Conservation (phyloP, 495 filamentous ascomycete genomes). For the Clavariopsis aquatica region DNA sequence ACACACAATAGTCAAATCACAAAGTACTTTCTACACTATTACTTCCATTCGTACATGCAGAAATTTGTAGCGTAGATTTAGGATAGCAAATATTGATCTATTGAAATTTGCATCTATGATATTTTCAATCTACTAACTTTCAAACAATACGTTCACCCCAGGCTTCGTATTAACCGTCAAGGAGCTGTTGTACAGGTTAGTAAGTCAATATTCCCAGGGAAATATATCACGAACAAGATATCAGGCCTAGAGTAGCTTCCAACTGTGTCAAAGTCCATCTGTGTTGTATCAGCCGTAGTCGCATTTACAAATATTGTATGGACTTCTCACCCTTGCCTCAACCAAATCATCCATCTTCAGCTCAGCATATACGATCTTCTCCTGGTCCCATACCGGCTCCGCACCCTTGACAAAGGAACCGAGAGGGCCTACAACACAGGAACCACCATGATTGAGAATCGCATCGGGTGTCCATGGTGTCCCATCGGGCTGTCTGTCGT, state of each 20-base stretch:
- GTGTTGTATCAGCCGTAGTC: background rate
- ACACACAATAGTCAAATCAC: no score
- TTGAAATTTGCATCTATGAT: background rate
- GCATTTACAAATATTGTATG: background rate
- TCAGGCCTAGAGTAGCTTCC: constrained; percentile 50
- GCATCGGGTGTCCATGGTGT: constrained; percentile 45
- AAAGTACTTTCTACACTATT: no score
- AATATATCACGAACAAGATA: constrained; percentile 45
- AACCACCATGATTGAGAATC: constrained; percentile 47
- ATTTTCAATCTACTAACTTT: constrained; percentile 24
- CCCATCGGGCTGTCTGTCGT: constrained; percentile 46
- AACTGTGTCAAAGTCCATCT: constrained; percentile 51
- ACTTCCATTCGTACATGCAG: no score
- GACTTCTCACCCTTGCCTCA: constrained; percentile 45
- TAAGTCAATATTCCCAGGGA: background rate
- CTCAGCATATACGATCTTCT: constrained; percentile 47
- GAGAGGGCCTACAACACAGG: constrained; percentile 47
- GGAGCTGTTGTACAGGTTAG: constrained; percentile 6
- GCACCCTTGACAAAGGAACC: constrained; percentile 41
- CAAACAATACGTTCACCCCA: constrained; percentile 45
- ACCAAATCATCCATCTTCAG: constrained; percentile 42
- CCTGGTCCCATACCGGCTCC: constrained; percentile 49
- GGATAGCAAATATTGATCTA: background rate
- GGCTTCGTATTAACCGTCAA: constrained; percentile 47
- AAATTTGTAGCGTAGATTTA: no score